A percentile compares a stretch with the other conserved stretches of the same genome.
Conservation (phyloP, 345 rosid species). For the Citrus sp. region DNA sequence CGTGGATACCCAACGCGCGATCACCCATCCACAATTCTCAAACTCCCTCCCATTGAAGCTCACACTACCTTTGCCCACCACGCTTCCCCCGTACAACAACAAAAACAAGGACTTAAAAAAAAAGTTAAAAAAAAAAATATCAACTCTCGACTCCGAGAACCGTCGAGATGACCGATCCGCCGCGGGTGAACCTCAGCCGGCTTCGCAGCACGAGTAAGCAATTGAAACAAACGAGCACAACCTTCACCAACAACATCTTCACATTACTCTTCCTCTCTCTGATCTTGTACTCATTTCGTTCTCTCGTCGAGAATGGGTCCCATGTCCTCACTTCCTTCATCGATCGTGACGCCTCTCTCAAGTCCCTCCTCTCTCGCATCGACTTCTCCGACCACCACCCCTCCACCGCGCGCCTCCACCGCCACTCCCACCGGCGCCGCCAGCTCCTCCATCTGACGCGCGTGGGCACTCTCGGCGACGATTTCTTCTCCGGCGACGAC, state of each 20-base stretch:
- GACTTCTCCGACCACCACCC: slow-evolving; percentile 40
- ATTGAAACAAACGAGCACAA: slow-evolving; percentile 41
- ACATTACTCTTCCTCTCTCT: slow-evolving; percentile 68
- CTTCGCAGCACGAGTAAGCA: slow-evolving; percentile 66
- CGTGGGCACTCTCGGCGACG: slow-evolving; percentile 78
- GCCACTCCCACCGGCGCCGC: slow-evolving; percentile 46
- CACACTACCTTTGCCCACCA: background rate
- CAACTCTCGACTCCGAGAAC: background rate
- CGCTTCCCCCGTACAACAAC: background rate
- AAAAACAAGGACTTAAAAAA: background rate
- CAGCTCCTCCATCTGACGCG: slow-evolving; percentile 85
- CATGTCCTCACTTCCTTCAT: slow-evolving; percentile 62
- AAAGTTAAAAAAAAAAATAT: too few species aligned
- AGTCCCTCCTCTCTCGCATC: slow-evolving; percentile 78
- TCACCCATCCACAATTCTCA: background rate
- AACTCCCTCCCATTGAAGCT: background rate
- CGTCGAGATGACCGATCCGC: slow-evolving; percentile 66
- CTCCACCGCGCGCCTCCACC: slow-evolving; percentile 27
- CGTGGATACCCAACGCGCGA: background rate
- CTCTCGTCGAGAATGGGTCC: slow-evolving; percentile 70
- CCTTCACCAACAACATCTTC: slow-evolving; percentile 51
- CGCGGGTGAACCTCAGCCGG: slow-evolving; percentile 47
- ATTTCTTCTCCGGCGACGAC: slow-evolving; percentile 76
- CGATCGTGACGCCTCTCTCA: slow-evolving; percentile 83
- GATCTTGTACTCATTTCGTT: slow-evolving; percentile 77